Evolutionary conservation across 2,329 filamentous ascomycete genomes (phyloP), one percentile per base, ranked within the genome.

Genomic region (Colletotrichum sansevieriae): DNA sequence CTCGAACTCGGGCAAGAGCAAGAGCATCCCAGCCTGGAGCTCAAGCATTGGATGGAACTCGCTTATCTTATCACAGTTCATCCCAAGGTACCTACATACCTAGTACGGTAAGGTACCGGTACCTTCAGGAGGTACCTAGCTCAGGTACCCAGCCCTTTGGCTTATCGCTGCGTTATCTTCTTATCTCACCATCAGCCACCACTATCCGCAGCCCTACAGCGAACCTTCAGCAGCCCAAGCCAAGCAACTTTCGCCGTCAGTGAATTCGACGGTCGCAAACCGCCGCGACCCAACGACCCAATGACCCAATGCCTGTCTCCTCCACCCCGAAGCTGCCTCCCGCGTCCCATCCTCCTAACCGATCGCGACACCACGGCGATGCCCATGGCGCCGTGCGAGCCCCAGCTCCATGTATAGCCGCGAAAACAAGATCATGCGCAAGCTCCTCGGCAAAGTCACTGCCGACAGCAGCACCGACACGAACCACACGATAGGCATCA

Each of bases 401-500:
- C 65, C 73, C 72, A 71, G 72, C 71, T 76, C 63, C 71, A 86
- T 85, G 83, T 86, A 86, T 78, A 86, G 83, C 71, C 83, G 80
- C 77, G 80, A 87, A 73, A 84, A 83, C 70, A 85, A 81, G 78
- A 87, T 87, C 71, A 88, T 90, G 84, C 85, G 87, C 76, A 87
- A 88, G 80, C 83, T 89, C 25, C 84, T 89, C 37, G 87, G 87
- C 76, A 87, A 87, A 74, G 79, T 82, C 67, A 77, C 82, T 33
- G 79, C 81, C 72, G 83, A 87, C 70, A 80, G 84, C 70, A 78
- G 81, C 47, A 76, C 82, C 65, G 80, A 84, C 71, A 76, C 81
- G 13, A 79, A 82, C 46, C 77, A 80, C 54, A 80, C 79, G 65
- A 76, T 81, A 49, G 81, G 79, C 68, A 76, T 85, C 65, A 82